Conservation (phyloP, 2,329 filamentous ascomycete species). For the Neopestalotiopsis sp. region DNA sequence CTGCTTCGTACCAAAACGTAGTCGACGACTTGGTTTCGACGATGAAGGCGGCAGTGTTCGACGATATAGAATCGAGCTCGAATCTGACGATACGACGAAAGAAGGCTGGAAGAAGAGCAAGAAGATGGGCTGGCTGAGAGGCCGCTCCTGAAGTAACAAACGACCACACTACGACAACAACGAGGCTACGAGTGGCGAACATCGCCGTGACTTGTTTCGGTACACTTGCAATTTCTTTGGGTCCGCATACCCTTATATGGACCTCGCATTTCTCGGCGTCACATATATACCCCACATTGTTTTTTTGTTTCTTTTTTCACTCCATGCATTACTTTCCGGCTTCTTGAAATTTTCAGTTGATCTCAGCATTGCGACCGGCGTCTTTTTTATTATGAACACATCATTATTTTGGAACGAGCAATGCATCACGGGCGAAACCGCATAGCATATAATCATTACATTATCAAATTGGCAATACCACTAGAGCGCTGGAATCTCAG, state of each 20-base stretch:
- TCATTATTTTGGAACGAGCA: neutral
- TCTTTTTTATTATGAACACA: neutral
- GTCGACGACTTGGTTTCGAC: slow-evolving; percentile 59
- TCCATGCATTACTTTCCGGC: too few relatives aligned
- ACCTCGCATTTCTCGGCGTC: slow-evolving; percentile 30
- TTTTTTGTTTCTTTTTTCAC: slow-evolving; percentile 32
- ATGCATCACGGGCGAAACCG: neutral
- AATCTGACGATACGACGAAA: slow-evolving; percentile 45
- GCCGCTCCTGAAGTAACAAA: slow-evolving; percentile 21
- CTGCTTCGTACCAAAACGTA: slow-evolving; percentile 59
- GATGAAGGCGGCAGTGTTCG: slow-evolving; percentile 68
- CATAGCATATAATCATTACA: slow-evolving; percentile 5
- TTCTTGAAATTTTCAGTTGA: neutral
- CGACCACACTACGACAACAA: neutral
- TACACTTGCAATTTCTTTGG: slow-evolving; percentile 9
- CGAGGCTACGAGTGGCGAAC: neutral
- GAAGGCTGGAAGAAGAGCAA: slow-evolving; percentile 25
- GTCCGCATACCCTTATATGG: slow-evolving; percentile 21
- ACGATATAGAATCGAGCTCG: slow-evolving; percentile 64
- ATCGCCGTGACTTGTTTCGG: neutral
- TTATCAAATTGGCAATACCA: slow-evolving; percentile 16
- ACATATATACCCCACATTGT: slow-evolving; percentile 25
- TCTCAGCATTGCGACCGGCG: neutral
- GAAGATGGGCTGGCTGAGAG: slow-evolving; percentile 36
- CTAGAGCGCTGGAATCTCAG: neutral